A percentile compares a stretch with the other conserved stretches of the same genome.
Evolutionary conservation across 192 early-diverging fungal species (phyloP).

Genomic region (Backusella tuberculispora): DNA sequence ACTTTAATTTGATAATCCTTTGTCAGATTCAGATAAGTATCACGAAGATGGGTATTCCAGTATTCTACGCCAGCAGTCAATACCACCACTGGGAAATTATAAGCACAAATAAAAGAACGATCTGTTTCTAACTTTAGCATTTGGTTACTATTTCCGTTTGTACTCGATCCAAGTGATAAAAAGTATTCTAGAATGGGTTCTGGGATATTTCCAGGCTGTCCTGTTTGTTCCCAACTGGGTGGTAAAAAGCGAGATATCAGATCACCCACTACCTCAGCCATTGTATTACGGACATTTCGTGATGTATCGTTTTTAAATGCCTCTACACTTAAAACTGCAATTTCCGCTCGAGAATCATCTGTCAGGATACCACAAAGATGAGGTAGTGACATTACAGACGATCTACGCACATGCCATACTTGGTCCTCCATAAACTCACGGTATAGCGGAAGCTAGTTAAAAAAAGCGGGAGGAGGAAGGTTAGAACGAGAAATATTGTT

Average conservation of each 20-base stretch:
- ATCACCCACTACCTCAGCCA: slow-evolving; percentile 58
- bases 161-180: slow-evolving; percentile 31
- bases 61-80: slow-evolving; percentile 56
- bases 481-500: too few species aligned
- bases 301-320: slow-evolving; percentile 54
- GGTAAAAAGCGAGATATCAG: slow-evolving; percentile 58
- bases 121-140: slow-evolving; percentile 53
- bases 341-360: slow-evolving; percentile 44
- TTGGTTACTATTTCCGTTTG: slow-evolving; percentile 28
- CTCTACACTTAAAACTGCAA: slow-evolving; percentile 47
- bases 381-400: slow-evolving; percentile 52
- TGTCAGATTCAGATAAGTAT: slow-evolving; percentile 43
- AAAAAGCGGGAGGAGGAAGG: too few species aligned
- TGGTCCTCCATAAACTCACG: slow-evolving; percentile 52
- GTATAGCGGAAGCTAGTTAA: slow-evolving; percentile 51
- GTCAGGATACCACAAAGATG: slow-evolving; percentile 51
- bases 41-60: slow-evolving; percentile 57
- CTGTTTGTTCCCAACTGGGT: slow-evolving; percentile 36
- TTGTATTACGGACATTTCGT: slow-evolving; percentile 53
- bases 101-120: slow-evolving; percentile 55
- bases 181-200: slow-evolving; percentile 55
- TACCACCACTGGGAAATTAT: slow-evolving; percentile 62
- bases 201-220: slow-evolving; percentile 46
- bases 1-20: slow-evolving; percentile 56
- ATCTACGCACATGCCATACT: slow-evolving; percentile 62